A percentile compares a stretch with the other conserved stretches of the same genome.
phyloP scores from a whole-genome alignment of 108 stramenopile species.

The Skeletonema menzelii region DNA sequence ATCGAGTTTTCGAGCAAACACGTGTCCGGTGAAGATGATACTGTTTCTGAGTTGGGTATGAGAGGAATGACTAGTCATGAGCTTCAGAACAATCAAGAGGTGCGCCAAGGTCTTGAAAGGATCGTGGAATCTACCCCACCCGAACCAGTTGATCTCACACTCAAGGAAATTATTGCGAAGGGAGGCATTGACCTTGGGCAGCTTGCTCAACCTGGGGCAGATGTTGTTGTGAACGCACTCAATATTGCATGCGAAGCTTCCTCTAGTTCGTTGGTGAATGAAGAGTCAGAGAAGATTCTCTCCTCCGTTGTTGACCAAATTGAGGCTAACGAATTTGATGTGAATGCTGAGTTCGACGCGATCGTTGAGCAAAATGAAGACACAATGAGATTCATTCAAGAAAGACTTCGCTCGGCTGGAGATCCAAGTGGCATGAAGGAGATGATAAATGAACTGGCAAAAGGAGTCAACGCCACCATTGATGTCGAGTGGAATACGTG shows the following conservation, averaged over 20 bases:
- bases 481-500: conserved; percentile 50
- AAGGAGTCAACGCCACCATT: conserved; percentile 20
- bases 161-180: conserved; percentile 20
- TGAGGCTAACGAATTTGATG: conserved; percentile 43
- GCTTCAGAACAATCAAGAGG: conserved; percentile 13
- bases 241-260: conserved; percentile 3
- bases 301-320: conserved; percentile 58
- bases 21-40: conserved; percentile 28
- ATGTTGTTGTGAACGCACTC: conserved; percentile 26
- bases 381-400: conserved; percentile 32
- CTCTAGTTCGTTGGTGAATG: conserved; percentile 4
- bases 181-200: conserved; percentile 5
- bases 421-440: neutral
- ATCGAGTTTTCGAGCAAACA: conserved; percentile 6
- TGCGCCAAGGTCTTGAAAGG: conserved; percentile 1
- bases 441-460: neutral
- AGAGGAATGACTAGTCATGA: conserved; percentile 32
- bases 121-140: conserved; percentile 4
- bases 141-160: conserved; percentile 25
- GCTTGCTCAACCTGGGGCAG: conserved; percentile 7
- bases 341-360: conserved; percentile 14
- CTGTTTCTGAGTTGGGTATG: conserved; percentile 44
- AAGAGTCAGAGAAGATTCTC: conserved; percentile 41
- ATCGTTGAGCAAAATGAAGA: conserved; percentile 33
- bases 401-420: conserved; percentile 29